Percentiles rank a stretch among this genome's conserved stretches.
Evolutionary conservation across 768 basidiomycete genomes (phyloP).

Genomic region (Mycena capillaripes): DNA sequence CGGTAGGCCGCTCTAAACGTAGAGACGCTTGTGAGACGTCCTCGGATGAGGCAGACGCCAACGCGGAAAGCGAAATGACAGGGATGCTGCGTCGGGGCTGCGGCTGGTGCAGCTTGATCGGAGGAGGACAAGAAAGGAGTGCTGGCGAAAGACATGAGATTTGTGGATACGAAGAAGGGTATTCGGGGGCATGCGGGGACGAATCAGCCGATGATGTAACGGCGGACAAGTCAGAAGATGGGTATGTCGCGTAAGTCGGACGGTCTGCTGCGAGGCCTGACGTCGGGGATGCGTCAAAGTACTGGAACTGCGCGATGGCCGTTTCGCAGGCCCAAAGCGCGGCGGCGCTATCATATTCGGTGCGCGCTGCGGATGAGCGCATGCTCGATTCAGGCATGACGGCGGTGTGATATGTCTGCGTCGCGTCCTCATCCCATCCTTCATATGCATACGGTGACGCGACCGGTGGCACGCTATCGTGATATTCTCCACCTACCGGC

Average conservation of each 20-base stretch:
- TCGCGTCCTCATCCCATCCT: slow-evolving; percentile 20
- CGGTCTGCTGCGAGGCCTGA: slow-evolving; percentile 5
- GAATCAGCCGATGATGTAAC: slow-evolving; percentile 24
- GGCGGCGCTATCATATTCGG: slow-evolving; percentile 17
- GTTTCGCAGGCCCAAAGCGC: slow-evolving; percentile 24
- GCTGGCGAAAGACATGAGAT: slow-evolving; percentile 29
- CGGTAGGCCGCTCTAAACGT: not conserved
- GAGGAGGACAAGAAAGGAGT: slow-evolving; percentile 26
- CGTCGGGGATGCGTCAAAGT: slow-evolving; percentile 16
- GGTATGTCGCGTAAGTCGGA: slow-evolving; percentile 18
- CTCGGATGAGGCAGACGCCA: slow-evolving; percentile 25
- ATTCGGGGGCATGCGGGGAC: slow-evolving; percentile 15
- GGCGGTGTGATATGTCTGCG: slow-evolving; percentile 1
- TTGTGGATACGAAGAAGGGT: slow-evolving; percentile 16
- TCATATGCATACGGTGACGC: slow-evolving; percentile 19
- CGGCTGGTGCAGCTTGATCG: slow-evolving; percentile 35
- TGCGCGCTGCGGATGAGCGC: slow-evolving; percentile 2
- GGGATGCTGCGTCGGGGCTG: slow-evolving; percentile 37
- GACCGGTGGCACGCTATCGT: not conserved
- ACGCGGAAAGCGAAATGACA: slow-evolving; percentile 33
- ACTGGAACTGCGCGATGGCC: slow-evolving; percentile 21
- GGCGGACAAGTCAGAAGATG: slow-evolving; percentile 11
- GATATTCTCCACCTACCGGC: slow-evolving; percentile 3
- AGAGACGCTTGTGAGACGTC: not conserved
- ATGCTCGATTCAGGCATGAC: slow-evolving; percentile 12